Evolutionary conservation across 345 rosid species (phyloP).

Genomic region (Passiflora organensis): DNA sequence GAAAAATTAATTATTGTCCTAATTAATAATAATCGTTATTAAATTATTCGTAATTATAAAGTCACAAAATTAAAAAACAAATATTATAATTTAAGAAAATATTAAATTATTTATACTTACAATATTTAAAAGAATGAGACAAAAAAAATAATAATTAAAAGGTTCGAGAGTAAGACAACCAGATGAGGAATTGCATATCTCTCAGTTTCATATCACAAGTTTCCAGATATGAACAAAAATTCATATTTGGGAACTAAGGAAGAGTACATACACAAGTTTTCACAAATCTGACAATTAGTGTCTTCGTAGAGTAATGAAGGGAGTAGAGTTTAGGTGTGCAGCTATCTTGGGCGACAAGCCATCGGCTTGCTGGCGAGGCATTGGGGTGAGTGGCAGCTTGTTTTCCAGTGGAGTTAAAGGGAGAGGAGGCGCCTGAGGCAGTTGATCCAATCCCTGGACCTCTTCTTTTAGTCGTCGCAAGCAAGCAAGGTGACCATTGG

Average conservation of each 20-base stretch:
- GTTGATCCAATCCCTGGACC: constrained; percentile 21
- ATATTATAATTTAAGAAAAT: too few species aligned
- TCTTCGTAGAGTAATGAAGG: constrained; percentile 46
- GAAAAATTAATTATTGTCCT: too few species aligned
- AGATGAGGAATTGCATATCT: too few species aligned
- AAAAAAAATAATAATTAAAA: too few species aligned
- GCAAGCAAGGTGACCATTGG: constrained; percentile 46
- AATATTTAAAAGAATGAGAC: too few species aligned
- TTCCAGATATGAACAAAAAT: constrained; percentile 1
- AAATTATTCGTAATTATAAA: too few species aligned
- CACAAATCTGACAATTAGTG: constrained; percentile 16
- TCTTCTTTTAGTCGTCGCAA: constrained; percentile 38
- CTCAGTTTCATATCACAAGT: constrained; percentile 4
- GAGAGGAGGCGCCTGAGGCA: constrained; percentile 39
- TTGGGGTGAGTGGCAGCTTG: constrained; percentile 40
- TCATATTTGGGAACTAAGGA: neutral
- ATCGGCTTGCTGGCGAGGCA: constrained; percentile 28
- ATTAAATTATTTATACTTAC: too few species aligned
- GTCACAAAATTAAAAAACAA: too few species aligned
- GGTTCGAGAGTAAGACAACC: too few species aligned
- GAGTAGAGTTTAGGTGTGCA: constrained; percentile 53
- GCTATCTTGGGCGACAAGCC: constrained; percentile 36
- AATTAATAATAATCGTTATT: too few species aligned
- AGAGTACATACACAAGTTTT: constrained; percentile 16
- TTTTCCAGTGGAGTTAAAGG: constrained; percentile 58